Evolutionary conservation across 2,329 filamentous ascomycete species (phyloP).

Genomic region (Scorias spongiosa): DNA sequence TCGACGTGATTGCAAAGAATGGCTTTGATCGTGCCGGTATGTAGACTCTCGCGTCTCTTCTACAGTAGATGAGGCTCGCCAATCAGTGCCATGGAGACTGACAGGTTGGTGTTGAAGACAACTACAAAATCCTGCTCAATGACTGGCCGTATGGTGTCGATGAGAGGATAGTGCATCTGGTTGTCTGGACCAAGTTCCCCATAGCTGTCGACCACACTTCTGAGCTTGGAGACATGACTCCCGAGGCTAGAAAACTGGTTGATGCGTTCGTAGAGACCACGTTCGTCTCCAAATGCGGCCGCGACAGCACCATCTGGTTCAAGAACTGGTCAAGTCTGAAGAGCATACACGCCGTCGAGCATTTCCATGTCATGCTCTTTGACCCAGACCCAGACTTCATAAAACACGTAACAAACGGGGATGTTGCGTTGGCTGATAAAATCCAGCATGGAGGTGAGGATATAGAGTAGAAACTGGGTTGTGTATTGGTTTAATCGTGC

Average conservation of each 20-base stretch:
- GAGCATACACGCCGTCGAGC: slow-evolving; percentile 73
- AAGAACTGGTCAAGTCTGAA: slow-evolving; percentile 82
- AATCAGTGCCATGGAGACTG: too few species aligned
- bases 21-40: too few species aligned
- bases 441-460: slow-evolving; percentile 2
- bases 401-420: slow-evolving; percentile 53
- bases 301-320: slow-evolving; percentile 61
- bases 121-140: slow-evolving; percentile 66
- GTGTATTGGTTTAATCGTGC: slow-evolving; percentile 14
- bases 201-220: slow-evolving; percentile 52
- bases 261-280: slow-evolving; percentile 52
- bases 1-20: too few species aligned
- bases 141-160: slow-evolving; percentile 93
- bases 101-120: slow-evolving; percentile 21
- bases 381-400: slow-evolving; percentile 58
- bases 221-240: slow-evolving; percentile 45
- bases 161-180: slow-evolving; percentile 60
- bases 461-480: neutral
- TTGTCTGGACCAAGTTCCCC: slow-evolving; percentile 85
- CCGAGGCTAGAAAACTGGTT: slow-evolving; percentile 47
- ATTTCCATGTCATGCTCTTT: slow-evolving; percentile 88
- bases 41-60: too few species aligned
- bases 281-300: slow-evolving; percentile 38
- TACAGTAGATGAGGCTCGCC: too few species aligned
- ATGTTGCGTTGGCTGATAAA: slow-evolving; percentile 43